Evolutionary conservation across 352 stramenopile genomes (phyloP).

Genomic region (Phytophthora hybrid): DNA sequence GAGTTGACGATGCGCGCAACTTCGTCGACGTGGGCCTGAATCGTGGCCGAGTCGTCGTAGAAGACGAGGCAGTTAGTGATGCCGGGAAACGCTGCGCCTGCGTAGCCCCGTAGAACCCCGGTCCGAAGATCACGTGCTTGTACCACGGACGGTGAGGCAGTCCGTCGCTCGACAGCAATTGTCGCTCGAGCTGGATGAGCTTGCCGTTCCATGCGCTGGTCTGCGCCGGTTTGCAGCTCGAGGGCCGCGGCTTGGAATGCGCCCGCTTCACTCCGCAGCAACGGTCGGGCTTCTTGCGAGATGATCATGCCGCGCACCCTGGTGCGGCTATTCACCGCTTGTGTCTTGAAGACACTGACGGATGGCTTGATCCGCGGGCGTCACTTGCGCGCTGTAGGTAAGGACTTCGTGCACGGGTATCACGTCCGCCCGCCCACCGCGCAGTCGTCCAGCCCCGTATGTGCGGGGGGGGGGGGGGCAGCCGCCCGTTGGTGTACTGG

Average conservation of each 20-base stretch:
- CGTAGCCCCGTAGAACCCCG: constrained; percentile 29
- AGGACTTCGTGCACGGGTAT: too few species aligned
- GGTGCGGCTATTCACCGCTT: too few species aligned
- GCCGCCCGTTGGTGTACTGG: too few species aligned
- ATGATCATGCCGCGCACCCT: too few species aligned
- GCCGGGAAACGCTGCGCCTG: constrained; percentile 47
- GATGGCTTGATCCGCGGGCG: too few species aligned
- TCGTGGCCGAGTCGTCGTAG: constrained; percentile 34
- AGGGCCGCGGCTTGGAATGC: constrained; percentile 32
- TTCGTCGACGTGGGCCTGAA: constrained; percentile 47
- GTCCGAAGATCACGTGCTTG: constrained; percentile 42
- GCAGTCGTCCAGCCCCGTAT: too few species aligned
- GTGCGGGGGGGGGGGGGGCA: too few species aligned
- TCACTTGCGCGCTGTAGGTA: too few species aligned
- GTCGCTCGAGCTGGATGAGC: constrained; percentile 34
- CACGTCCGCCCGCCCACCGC: too few species aligned
- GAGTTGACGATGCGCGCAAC: constrained; percentile 33
- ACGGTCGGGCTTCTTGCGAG: too few species aligned
- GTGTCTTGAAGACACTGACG: too few species aligned
- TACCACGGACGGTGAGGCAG: constrained; percentile 44
- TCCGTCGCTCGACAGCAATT: constrained; percentile 48
- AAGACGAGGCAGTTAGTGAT: constrained; percentile 50
- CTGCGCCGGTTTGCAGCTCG: neutral
- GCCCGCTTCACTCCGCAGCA: constrained; percentile 12
- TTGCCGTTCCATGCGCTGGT: constrained; percentile 13